Conservation (phyloP, 169 alveolate species). For the Theileria sp. region DNA sequence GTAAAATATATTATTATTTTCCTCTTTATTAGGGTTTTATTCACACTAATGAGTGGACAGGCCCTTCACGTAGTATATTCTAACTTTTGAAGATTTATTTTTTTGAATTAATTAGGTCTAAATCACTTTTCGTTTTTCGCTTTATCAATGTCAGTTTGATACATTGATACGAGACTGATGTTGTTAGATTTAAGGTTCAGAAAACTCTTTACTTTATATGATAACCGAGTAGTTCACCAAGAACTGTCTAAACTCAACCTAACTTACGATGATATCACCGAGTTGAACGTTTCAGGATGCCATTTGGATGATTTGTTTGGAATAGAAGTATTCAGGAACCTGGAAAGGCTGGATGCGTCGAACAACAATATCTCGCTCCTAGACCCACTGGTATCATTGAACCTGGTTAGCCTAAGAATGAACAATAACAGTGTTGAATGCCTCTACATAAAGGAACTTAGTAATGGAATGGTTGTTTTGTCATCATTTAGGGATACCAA, state of each 20-base stretch:
- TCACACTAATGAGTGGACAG: neutral
- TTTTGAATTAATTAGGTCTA: neutral
- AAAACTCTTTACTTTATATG: conserved; percentile 19
- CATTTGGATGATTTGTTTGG: conserved; percentile 42
- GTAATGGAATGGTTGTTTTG: conserved; percentile 11
- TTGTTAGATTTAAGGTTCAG: conserved; percentile 41
- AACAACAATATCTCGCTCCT: conserved; percentile 33
- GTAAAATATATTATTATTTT: neutral
- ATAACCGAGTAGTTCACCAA: conserved; percentile 20
- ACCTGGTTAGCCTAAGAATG: conserved; percentile 30
- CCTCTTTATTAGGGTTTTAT: neutral
- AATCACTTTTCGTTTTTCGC: neutral
- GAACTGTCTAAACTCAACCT: conserved; percentile 17
- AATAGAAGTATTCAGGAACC: conserved; percentile 35
- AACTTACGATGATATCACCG: conserved; percentile 42
- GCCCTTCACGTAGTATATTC: neutral
- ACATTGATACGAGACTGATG: conserved; percentile 12
- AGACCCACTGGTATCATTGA: conserved; percentile 34
- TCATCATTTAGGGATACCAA: conserved; percentile 17
- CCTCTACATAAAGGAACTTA: conserved; percentile 14
- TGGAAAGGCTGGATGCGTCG: conserved; percentile 45
- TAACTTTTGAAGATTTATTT: neutral
- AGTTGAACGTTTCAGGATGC: conserved; percentile 39
- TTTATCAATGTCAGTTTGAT: neutral
- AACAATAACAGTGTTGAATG: conserved; percentile 21